phyloP scores from a whole-genome alignment of 148 eudicot species.

The Rhododendron henanense region DNA sequence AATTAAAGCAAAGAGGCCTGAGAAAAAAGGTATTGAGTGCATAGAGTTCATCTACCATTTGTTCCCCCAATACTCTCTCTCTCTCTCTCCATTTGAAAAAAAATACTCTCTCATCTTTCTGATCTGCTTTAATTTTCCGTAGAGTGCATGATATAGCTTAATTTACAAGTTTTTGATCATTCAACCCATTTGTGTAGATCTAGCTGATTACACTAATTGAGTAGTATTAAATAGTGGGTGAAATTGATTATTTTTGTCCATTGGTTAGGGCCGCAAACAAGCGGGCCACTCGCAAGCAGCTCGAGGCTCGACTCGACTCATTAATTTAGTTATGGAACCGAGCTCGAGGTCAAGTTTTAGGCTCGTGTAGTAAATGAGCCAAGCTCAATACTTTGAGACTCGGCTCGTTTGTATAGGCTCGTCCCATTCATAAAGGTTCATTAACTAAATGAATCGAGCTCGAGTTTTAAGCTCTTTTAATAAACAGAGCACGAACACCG shows the following conservation, averaged over 20 bases:
- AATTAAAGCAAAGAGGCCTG: conserved; percentile 17
- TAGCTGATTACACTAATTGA: neutral
- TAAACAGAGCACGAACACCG: too few relatives aligned
- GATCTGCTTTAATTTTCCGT: neutral
- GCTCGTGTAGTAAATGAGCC: too few relatives aligned
- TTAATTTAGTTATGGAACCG: too few relatives aligned
- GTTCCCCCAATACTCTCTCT: neutral
- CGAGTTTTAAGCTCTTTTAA: too few relatives aligned
- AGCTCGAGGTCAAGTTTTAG: too few relatives aligned
- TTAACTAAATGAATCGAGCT: too few relatives aligned
- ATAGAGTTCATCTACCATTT: neutral
- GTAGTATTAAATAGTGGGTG: neutral
- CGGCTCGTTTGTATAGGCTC: too few relatives aligned
- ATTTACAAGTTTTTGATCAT: neutral
- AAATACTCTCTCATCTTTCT: neutral
- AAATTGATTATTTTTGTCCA: neutral
- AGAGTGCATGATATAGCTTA: neutral
- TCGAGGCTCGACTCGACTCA: too few relatives aligned
- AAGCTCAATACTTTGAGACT: too few relatives aligned
- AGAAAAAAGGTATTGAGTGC: neutral
- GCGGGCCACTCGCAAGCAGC: too few relatives aligned
- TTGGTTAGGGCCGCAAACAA: neutral
- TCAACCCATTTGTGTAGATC: neutral
- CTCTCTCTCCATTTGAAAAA: neutral
- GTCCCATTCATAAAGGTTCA: too few relatives aligned